Percentiles rank a stretch among this genome's conserved stretches.
Evolutionary conservation across 805 yeast species (phyloP).

Genomic region (Cyberlindnera meyerae): DNA sequence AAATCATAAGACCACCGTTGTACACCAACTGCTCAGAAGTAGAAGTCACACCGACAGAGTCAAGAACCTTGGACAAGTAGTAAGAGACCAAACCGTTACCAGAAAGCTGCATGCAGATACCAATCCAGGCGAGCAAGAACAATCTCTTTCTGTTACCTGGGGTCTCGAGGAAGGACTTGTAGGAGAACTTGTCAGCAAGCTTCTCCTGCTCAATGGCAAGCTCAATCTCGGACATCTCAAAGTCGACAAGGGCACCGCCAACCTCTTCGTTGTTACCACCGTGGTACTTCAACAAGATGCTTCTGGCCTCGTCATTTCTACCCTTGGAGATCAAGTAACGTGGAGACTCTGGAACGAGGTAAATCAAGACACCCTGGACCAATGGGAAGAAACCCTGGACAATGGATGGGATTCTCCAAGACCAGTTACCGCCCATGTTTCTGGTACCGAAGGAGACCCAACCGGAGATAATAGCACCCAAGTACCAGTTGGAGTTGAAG

Average conservation of each 20-base stretch:
- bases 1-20: conserved; percentile 47
- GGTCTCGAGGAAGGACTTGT: conserved; percentile 35
- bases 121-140: conserved; percentile 31
- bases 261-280: conserved; percentile 30
- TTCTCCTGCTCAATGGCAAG: conserved; percentile 40
- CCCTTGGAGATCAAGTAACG: conserved; percentile 40
- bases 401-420: conserved; percentile 53
- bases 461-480: conserved; percentile 51
- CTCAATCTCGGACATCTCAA: conserved; percentile 38
- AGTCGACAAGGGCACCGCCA: conserved; percentile 30
- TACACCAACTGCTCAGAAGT: conserved; percentile 40
- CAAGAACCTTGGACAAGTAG: conserved; percentile 45
- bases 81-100: conserved; percentile 51
- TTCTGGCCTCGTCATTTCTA: conserved; percentile 39
- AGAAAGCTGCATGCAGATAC: conserved; percentile 35
- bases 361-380: conserved; percentile 34
- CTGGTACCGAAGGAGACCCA: conserved; percentile 47
- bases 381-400: conserved; percentile 46
- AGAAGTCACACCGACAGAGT: conserved; percentile 49
- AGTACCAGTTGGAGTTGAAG: conserved; percentile 48
- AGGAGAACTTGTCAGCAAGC: conserved; percentile 29
- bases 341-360: conserved; percentile 47
- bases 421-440: conserved; percentile 28
- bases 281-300: conserved; percentile 36
- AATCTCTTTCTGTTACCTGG: conserved; percentile 39